Conservation (phyloP, 2,329 filamentous ascomycete genomes). For the Davidsoniella neocaledoniae region DNA sequence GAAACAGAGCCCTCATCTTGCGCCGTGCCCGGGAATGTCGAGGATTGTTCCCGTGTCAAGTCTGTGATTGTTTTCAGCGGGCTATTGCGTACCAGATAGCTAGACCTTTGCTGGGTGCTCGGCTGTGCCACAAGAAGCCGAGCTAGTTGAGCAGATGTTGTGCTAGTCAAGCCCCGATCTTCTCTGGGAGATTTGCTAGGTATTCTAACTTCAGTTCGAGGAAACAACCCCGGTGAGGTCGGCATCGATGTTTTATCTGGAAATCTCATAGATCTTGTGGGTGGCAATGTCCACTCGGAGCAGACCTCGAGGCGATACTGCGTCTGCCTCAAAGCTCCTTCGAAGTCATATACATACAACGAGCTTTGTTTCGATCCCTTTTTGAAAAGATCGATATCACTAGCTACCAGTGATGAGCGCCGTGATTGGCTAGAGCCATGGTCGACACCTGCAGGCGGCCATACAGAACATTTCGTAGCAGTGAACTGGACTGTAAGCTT, state of each 20-base stretch:
- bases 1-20: no score
- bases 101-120: no score
- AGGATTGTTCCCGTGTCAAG: no score
- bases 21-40: no score
- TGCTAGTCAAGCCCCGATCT: no score
- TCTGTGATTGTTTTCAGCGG: no score
- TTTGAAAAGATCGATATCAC: slow-evolving; percentile 9
- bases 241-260: not conserved
- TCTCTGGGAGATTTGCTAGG: no score
- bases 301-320: slow-evolving; percentile 4
- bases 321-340: not conserved
- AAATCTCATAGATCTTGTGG: not conserved
- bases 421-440: slow-evolving; percentile 1
- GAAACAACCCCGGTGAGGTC: not conserved
- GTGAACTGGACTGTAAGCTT: slow-evolving; percentile 35
- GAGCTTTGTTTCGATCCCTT: not conserved
- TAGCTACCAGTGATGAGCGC: slow-evolving; percentile 8
- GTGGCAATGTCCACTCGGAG: slow-evolving; percentile 1
- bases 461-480: slow-evolving; percentile 29
- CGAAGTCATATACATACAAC: slow-evolving; percentile 10
- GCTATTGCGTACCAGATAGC: no score
- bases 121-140: no score
- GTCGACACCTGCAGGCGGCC: slow-evolving; percentile 31
- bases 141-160: no score
- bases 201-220: no score